A percentile compares a stretch with the other conserved stretches of the same genome.
These are phyloP conservation scores for Neobulgaria alba DNA, from an alignment of 2,329 filamentous ascomycete genomes.

Conservation along the genomic window DNA sequence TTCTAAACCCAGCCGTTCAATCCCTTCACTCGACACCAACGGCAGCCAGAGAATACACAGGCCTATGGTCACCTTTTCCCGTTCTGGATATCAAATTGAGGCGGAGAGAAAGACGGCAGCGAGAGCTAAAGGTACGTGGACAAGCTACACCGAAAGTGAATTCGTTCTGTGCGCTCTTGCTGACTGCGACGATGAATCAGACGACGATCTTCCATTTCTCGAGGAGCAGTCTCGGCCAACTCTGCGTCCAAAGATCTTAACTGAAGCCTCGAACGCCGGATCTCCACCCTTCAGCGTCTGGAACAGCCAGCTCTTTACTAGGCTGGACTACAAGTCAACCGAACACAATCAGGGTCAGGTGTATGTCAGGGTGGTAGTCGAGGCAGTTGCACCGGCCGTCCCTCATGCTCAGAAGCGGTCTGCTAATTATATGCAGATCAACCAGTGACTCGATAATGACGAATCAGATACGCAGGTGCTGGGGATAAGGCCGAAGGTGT, in stretches of 20 bases:
- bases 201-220: conserved; percentile 7
- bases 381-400: conserved; percentile 1
- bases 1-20: too few relatives aligned
- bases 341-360: conserved; percentile 4
- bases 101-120: conserved; percentile 12
- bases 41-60: conserved; percentile 9
- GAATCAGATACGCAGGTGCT: conserved; percentile 8
- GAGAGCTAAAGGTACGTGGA: conserved; percentile 12
- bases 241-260: conserved; percentile 7
- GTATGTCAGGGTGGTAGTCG: conserved; percentile 1
- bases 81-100: conserved; percentile 10
- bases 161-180: conserved; percentile 9
- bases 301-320: conserved; percentile 10
- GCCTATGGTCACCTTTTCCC: conserved; percentile 5
- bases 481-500: conserved; percentile 2
- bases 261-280: conserved; percentile 5
- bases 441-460: conserved; percentile 9
- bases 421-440: conserved; percentile 9
- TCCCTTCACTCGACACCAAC: too few relatives aligned
- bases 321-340: conserved; percentile 7
- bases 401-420: conserved; percentile 2
- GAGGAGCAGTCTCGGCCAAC: conserved; percentile 3
- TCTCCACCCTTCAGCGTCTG: conserved; percentile 8
- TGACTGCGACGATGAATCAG: conserved; percentile 5
- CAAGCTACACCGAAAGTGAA: conserved; percentile 9